These are phyloP conservation scores for Globisporangium nagaii DNA, from an alignment of 352 stramenopile species.

Conservation along the genomic window DNA sequence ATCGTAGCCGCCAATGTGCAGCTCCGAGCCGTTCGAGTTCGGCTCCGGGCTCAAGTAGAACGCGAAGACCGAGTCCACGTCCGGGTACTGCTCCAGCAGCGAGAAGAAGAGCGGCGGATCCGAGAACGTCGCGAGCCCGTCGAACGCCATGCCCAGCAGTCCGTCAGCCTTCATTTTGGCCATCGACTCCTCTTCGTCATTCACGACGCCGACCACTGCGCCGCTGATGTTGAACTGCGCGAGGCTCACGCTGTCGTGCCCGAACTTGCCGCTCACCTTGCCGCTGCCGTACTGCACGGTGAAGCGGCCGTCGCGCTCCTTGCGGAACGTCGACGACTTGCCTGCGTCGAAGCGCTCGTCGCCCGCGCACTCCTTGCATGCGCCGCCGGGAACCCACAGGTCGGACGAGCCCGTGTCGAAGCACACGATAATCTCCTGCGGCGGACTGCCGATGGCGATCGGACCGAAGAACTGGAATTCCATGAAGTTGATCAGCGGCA, in stretches of 20 bases:
- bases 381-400: slow-evolving; percentile 60
- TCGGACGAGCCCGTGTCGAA: slow-evolving; percentile 83
- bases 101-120: slow-evolving; percentile 68
- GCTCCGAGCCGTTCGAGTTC: slow-evolving; percentile 64
- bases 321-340: slow-evolving; percentile 42
- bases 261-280: slow-evolving; percentile 57
- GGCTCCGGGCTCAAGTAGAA: slow-evolving; percentile 94
- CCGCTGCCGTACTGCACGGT: slow-evolving; percentile 73
- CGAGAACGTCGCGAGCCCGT: slow-evolving; percentile 84
- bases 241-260: slow-evolving; percentile 49
- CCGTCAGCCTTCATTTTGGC: slow-evolving; percentile 89
- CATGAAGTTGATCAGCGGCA: slow-evolving; percentile 77
- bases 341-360: slow-evolving; percentile 41
- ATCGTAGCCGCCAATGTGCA: slow-evolving; percentile 72
- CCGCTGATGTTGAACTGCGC: slow-evolving; percentile 36
- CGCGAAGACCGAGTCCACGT: slow-evolving; percentile 87
- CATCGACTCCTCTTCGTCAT: slow-evolving; percentile 67
- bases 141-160: slow-evolving; percentile 95
- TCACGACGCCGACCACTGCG: slow-evolving; percentile 57
- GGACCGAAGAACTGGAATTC: slow-evolving; percentile 82
- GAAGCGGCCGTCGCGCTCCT: slow-evolving; percentile 35
- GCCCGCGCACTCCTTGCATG: slow-evolving; percentile 55
- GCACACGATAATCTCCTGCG: slow-evolving; percentile 68
- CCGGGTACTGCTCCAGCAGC: slow-evolving; percentile 54
- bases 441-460: slow-evolving; percentile 52